A percentile compares a stretch with the other conserved stretches of the same genome.
Conservation (phyloP, 2,329 filamentous ascomycete genomes). For the Pseudonectria buxi region DNA sequence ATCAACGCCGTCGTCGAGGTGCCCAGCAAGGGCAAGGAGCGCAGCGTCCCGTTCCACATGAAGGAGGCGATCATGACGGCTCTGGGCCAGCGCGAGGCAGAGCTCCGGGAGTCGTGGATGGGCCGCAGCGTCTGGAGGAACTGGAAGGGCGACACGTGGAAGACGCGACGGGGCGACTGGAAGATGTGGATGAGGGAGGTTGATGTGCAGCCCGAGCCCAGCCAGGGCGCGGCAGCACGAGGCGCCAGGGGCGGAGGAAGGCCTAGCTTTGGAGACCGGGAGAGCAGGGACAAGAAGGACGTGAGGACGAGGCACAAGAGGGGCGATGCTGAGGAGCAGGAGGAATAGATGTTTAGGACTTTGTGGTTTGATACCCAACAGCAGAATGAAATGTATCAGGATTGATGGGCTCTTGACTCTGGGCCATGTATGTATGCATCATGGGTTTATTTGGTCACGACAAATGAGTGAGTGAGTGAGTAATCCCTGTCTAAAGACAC, state of each 20-base stretch:
- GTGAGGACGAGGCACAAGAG: constrained; percentile 4
- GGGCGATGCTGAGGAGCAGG: constrained; percentile 1
- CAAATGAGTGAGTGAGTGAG: no score
- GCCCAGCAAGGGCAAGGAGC: constrained; percentile 42
- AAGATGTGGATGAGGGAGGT: constrained; percentile 50
- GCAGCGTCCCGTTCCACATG: constrained; percentile 48
- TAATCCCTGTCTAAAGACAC: no score
- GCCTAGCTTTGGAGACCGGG: constrained; percentile 1
- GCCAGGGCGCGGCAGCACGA: constrained; percentile 8
- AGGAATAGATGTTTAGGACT: background rate
- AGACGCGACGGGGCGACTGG: constrained; percentile 47
- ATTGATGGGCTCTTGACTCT: no score
- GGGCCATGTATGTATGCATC: no score
- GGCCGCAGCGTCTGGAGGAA: constrained; percentile 50
- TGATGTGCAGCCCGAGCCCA: constrained; percentile 16
- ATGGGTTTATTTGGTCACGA: no score
- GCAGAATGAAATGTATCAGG: no score
- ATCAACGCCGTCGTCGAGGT: constrained; percentile 42
- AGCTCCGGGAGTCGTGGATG: constrained; percentile 46
- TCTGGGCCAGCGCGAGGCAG: constrained; percentile 41
- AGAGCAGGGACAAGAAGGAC: constrained; percentile 2
- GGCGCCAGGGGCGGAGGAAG: constrained; percentile 8
- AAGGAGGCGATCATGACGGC: constrained; percentile 49
- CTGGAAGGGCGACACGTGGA: constrained; percentile 54
- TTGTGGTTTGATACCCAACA: background rate